phyloP scores from a whole-genome alignment of 1,284 basidiomycete species.

The Vanrija sp. region DNA sequence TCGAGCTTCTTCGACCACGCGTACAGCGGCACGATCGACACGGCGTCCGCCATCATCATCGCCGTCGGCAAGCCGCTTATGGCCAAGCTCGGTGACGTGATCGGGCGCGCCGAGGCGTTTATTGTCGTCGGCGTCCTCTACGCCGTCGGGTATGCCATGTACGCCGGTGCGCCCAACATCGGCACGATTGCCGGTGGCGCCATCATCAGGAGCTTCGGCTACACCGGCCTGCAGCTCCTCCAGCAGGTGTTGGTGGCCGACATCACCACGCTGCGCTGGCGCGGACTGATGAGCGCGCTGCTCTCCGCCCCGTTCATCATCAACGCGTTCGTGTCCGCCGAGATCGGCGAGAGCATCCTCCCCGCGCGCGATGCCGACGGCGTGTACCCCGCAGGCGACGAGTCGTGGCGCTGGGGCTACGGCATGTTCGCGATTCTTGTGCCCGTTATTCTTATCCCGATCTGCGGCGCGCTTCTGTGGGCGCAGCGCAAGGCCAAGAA shows the following conservation, averaged over 20 bases:
- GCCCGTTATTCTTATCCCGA: slow-evolving; percentile 42
- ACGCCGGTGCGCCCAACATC: slow-evolving; percentile 61
- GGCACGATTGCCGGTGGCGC: slow-evolving; percentile 49
- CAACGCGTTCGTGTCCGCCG: slow-evolving; percentile 59
- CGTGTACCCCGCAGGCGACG: too few relatives aligned
- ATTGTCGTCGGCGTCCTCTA: slow-evolving; percentile 55
- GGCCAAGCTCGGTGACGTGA: slow-evolving; percentile 71
- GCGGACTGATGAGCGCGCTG: slow-evolving; percentile 64
- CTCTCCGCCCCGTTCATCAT: slow-evolving; percentile 66
- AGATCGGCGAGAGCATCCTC: slow-evolving; percentile 61
- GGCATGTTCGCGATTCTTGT: slow-evolving; percentile 56
- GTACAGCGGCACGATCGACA: slow-evolving; percentile 60
- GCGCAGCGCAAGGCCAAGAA: slow-evolving; percentile 48
- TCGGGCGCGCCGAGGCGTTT: slow-evolving; percentile 57
- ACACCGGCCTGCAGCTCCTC: slow-evolving; percentile 64
- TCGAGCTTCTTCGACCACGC: slow-evolving; percentile 56
- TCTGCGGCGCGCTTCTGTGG: slow-evolving; percentile 45
- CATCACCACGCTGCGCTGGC: slow-evolving; percentile 72
- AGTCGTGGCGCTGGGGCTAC: slow-evolving; percentile 60
- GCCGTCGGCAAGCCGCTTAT: slow-evolving; percentile 73
- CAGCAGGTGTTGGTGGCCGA: slow-evolving; percentile 75
- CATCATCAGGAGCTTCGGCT: slow-evolving; percentile 35
- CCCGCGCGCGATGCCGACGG: slow-evolving; percentile 29
- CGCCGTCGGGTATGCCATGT: slow-evolving; percentile 56
- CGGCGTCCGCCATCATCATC: slow-evolving; percentile 54